Conservation (phyloP, 768 basidiomycete genomes). For the Termitomyces sp. region DNA sequence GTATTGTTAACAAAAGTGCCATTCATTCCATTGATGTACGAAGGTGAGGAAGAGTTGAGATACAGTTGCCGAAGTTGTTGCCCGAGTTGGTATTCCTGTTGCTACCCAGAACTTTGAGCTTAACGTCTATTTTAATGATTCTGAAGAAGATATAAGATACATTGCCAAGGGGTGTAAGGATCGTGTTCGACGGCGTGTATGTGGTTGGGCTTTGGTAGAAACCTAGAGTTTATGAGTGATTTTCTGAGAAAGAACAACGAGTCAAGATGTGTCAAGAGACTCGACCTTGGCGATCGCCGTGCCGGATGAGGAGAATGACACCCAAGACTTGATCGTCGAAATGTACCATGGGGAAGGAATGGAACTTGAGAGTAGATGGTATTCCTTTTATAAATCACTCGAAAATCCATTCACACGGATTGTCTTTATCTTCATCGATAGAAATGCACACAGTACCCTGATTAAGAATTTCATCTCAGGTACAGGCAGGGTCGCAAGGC, state of each 20-base stretch:
- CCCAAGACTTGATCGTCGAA: conserved; percentile 39
- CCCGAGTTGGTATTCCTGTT: conserved; percentile 57
- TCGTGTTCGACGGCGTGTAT: conserved; percentile 50
- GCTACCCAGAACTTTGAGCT: conserved; percentile 23
- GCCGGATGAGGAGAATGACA: conserved; percentile 51
- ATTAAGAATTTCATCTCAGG: background rate
- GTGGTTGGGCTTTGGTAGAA: conserved; percentile 62
- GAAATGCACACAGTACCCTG: background rate
- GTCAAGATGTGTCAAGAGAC: background rate
- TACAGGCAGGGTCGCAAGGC: background rate
- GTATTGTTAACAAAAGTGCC: conserved; percentile 27
- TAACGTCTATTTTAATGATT: background rate
- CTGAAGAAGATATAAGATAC: conserved; percentile 26
- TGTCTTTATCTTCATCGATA: background rate
- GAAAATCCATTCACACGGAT: background rate
- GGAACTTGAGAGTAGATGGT: background rate
- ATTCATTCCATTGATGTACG: conserved; percentile 43
- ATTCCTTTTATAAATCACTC: background rate
- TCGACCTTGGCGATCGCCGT: conserved; percentile 52
- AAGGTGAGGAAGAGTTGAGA: conserved; percentile 46
- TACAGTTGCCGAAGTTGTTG: conserved; percentile 46
- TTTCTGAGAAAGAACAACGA: background rate
- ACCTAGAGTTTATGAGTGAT: conserved; percentile 24
- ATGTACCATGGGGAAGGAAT: conserved; percentile 11
- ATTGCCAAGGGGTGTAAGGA: conserved; percentile 66